These are phyloP conservation scores for Boeremia exigua DNA, from an alignment of 2,329 filamentous ascomycete genomes.

Conservation along the genomic window DNA sequence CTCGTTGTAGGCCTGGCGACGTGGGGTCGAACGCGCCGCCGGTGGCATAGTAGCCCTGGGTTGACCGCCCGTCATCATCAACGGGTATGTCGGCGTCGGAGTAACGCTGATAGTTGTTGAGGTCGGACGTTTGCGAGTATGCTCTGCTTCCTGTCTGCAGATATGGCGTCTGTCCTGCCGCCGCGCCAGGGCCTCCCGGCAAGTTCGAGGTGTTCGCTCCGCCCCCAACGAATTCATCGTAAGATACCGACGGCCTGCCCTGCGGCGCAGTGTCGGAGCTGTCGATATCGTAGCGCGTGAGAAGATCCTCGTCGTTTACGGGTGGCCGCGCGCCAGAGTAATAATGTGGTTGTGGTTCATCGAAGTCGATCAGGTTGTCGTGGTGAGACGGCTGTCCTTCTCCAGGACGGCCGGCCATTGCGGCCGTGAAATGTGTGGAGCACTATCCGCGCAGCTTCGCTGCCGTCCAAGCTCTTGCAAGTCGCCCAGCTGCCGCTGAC, in stretches of 20 bases:
- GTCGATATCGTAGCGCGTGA: slow-evolving; percentile 76
- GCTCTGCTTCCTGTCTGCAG: slow-evolving; percentile 47
- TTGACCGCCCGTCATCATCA: slow-evolving; percentile 79
- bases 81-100: slow-evolving; percentile 84
- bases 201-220: slow-evolving; percentile 53
- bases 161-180: slow-evolving; percentile 47
- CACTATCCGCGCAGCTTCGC: slow-evolving; percentile 32
- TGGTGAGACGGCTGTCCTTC: slow-evolving; percentile 55
- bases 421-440: slow-evolving; percentile 35
- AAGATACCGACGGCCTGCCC: slow-evolving; percentile 84
- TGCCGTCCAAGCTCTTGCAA: slow-evolving; percentile 35
- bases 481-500: neutral
- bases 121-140: slow-evolving; percentile 78
- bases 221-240: slow-evolving; percentile 87
- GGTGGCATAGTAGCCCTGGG: slow-evolving; percentile 78
- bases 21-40: slow-evolving; percentile 64
- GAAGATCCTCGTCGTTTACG: slow-evolving; percentile 80
- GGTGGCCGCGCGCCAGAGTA: slow-evolving; percentile 76
- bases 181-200: slow-evolving; percentile 52
- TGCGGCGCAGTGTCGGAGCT: slow-evolving; percentile 66
- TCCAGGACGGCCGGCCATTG: slow-evolving; percentile 62
- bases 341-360: slow-evolving; percentile 74
- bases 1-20: slow-evolving; percentile 53
- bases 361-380: slow-evolving; percentile 74
- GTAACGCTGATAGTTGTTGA: slow-evolving; percentile 90